Conservation (phyloP, 148 eudicot genomes). For the Arbutus unedo region DNA sequence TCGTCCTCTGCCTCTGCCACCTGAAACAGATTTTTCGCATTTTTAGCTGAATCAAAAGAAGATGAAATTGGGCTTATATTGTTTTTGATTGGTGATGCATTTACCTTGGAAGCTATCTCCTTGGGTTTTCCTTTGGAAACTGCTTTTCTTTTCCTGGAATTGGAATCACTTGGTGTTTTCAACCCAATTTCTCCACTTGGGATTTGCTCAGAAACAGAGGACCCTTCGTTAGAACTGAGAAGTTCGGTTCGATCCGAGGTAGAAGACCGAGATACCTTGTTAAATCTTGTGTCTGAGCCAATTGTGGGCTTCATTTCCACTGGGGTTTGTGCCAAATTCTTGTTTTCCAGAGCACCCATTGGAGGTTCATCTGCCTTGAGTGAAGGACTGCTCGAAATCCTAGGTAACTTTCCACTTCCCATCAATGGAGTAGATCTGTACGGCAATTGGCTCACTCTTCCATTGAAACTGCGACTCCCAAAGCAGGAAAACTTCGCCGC, state of each 20-base stretch:
- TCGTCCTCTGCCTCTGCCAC: conserved; percentile 35
- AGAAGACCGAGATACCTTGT: conserved; percentile 8
- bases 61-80: not conserved
- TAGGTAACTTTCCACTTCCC: conserved; percentile 36
- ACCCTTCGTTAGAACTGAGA: conserved; percentile 43
- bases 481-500: conserved; percentile 88
- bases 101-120: conserved; percentile 35
- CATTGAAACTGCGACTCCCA: conserved; percentile 76
- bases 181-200: conserved; percentile 41
- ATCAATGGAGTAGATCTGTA: conserved; percentile 26
- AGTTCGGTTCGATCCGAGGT: conserved; percentile 25
- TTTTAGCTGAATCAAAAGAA: not conserved
- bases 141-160: conserved; percentile 64
- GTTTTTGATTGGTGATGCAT: not conserved
- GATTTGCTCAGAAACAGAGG: conserved; percentile 57
- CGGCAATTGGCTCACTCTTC: conserved; percentile 41
- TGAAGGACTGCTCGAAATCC: conserved; percentile 61
- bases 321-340: conserved; percentile 25
- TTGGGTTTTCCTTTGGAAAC: conserved; percentile 50
- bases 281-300: conserved; percentile 23
- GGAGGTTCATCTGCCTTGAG: conserved; percentile 44
- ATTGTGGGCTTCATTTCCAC: conserved; percentile 17
- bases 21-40: conserved; percentile 24
- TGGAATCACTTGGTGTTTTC: conserved; percentile 23
- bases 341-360: conserved; percentile 24